Evolutionary conservation across 176 grass and related monocot genomes (phyloP), one percentile per base, ranked within the genome.

Genomic region (Aegilops longissima): DNA sequence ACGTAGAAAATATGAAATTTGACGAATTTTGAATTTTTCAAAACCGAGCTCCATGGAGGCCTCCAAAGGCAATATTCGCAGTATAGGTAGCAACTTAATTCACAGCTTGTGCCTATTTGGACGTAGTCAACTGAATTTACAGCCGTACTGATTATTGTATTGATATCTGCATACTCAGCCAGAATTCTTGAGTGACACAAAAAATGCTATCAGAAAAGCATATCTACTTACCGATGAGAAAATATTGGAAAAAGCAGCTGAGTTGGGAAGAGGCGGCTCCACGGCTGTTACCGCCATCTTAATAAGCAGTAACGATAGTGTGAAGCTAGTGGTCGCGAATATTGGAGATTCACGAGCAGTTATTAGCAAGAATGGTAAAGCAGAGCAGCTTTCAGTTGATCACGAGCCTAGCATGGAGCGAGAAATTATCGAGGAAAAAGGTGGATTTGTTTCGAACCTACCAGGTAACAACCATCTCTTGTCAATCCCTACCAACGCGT

Each of bases 331-430:
- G 10, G 93, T 96, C 21, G 96, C 93, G 12, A 98, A 98, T 92
- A 82, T 98, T 80, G 96, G 96, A 73, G 96, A 98, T 90, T 98
- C 96, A 63, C 87, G 96, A 33, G 96, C 96, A 12, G 96, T 98
- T 70, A 86, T 98, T 77, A 91, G 88, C 58, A 92, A 85, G 86
- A 92, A 91, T 63, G 96, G 92, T 88, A 85, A 81, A 42, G 96
- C 92, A 21, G 29, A 73, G 82, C 96, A 98, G 80, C 93, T 98
- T 83, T 96, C 93, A 20, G 85, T 95, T 80, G 96, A 98, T 77
- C 93, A 98, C 39, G 93, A 98, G 78, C 96, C 96, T 56, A 92
- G n/a, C 82, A 91, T 29, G 49, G 96, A 98, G 59, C 84, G 77
- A 12, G 27, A 82, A 56, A n/a, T 38, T 13, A 95, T 98, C 18